Evolutionary conservation across 495 filamentous ascomycete genomes (phyloP).

Genomic region (Neurospora sp.): DNA sequence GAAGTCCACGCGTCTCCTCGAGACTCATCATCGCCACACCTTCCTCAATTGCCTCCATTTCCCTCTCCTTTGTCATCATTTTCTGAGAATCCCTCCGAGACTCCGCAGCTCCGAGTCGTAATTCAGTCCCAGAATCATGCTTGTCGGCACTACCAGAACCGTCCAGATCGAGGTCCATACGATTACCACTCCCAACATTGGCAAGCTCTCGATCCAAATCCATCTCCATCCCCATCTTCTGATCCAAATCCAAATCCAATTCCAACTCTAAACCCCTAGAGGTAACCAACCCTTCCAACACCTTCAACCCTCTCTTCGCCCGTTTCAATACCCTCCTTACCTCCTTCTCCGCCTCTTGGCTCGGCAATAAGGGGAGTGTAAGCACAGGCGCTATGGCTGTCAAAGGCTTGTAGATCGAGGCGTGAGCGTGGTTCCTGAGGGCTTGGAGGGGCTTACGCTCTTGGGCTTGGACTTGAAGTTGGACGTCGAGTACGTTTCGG

Average conservation of each 20-base stretch:
- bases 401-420: background rate
- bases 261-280: background rate
- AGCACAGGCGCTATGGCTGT: background rate
- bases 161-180: background rate
- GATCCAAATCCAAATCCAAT: background rate
- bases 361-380: background rate
- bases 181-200: background rate
- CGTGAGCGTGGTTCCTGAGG: background rate
- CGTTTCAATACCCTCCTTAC: background rate
- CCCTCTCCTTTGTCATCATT: background rate
- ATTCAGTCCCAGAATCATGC: background rate
- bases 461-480: background rate
- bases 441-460: background rate
- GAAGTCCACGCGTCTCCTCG: background rate
- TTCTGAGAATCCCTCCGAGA: background rate
- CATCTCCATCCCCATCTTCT: background rate
- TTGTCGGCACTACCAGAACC: background rate
- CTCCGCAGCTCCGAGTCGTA: background rate
- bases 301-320: background rate
- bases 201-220: background rate
- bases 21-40: background rate
- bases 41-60: background rate
- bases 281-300: background rate
- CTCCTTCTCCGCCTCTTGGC: background rate
- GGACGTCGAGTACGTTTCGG: no score